phyloP scores from a whole-genome alignment of 2,329 filamentous ascomycete species.

The Beauveria brongniartii region DNA sequence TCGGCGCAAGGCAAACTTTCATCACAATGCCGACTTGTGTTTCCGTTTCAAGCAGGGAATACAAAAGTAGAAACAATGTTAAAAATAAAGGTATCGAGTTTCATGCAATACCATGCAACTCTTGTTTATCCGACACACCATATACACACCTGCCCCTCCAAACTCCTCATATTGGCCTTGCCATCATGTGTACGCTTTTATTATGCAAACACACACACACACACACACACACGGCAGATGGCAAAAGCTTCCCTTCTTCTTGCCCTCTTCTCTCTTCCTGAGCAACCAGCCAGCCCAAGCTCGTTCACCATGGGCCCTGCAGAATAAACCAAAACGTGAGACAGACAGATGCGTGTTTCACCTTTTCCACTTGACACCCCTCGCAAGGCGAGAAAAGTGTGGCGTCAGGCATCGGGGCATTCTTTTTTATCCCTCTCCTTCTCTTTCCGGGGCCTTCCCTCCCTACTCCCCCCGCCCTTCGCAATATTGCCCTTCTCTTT shows the following conservation, averaged over 20 bases:
- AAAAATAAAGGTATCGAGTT: no score
- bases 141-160: not conserved
- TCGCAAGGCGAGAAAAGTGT: not conserved
- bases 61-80: no score
- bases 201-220: no score
- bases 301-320: not conserved
- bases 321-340: not conserved
- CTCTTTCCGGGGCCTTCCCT: not conserved
- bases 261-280: not conserved
- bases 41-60: no score
- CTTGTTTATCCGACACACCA: not conserved
- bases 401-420: not conserved
- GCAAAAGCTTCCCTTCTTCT: not conserved
- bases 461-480: not conserved
- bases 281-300: not conserved
- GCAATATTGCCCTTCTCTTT: not conserved
- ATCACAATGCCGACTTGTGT: no score
- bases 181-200: not conserved
- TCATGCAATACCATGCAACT: not conserved
- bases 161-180: not conserved
- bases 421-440: not conserved
- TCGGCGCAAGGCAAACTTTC: no score
- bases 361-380: not conserved
- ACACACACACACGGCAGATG: not conserved
- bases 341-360: slow-evolving; percentile 3